These are phyloP conservation scores for Exophiala lecanii-corni DNA, from an alignment of 2,329 filamentous ascomycete species.

Conservation along the genomic window DNA sequence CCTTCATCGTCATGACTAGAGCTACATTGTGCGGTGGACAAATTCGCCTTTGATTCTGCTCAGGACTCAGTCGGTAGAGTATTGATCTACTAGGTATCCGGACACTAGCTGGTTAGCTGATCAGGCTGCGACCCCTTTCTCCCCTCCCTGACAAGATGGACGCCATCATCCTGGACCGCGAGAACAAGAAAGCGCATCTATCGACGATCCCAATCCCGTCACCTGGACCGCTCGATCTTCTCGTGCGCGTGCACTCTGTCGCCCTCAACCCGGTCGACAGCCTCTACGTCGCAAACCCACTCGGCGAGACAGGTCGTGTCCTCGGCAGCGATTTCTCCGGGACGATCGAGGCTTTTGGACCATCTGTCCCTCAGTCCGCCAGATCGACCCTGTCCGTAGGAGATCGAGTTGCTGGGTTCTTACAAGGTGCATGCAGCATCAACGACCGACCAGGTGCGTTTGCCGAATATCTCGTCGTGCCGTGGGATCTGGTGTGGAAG, in stretches of 20 bases:
- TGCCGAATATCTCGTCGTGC: slow-evolving; percentile 29
- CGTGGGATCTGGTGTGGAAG: slow-evolving; percentile 23
- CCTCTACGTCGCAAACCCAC: slow-evolving; percentile 3
- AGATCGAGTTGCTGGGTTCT: slow-evolving; percentile 1
- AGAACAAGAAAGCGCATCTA: not conserved
- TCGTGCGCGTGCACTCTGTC: slow-evolving; percentile 20
- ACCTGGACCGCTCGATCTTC: slow-evolving; percentile 1
- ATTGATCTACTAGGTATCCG: no score
- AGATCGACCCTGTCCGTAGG: not conserved
- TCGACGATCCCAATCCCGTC: not conserved
- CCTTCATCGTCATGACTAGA: no score
- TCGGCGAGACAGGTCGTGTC: slow-evolving; percentile 8
- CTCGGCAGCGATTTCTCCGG: slow-evolving; percentile 11
- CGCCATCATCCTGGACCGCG: not conserved
- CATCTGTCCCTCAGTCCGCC: not conserved
- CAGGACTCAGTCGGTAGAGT: no score
- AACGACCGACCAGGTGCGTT: slow-evolving; percentile 20
- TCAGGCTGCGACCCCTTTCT: no score
- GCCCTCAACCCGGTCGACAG: slow-evolving; percentile 25
- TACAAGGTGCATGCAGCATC: slow-evolving; percentile 7
- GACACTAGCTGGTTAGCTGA: no score
- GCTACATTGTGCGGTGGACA: no score
- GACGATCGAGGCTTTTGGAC: not conserved
- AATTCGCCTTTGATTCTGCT: no score
- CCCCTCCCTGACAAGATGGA: not conserved